Evolutionary conservation across 2,329 filamentous ascomycete species (phyloP).

Genomic region (Huntiella moniliformis): DNA sequence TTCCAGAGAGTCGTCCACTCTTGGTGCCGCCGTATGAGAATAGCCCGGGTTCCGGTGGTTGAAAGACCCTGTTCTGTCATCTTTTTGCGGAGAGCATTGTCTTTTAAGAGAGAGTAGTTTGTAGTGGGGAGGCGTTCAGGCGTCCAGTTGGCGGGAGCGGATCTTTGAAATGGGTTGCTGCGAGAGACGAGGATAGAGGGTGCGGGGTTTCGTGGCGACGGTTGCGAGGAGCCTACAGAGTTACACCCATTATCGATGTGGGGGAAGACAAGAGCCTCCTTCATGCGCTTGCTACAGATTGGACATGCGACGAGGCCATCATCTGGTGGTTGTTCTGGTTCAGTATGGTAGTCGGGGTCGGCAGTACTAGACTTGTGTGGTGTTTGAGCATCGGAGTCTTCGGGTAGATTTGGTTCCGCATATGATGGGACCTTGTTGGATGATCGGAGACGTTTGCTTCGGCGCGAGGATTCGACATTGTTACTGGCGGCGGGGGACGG

Average conservation of each 20-base stretch:
- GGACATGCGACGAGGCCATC: conserved; percentile 72
- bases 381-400: background rate
- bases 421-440: conserved; percentile 19
- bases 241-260: conserved; percentile 51
- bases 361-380: too few relatives aligned
- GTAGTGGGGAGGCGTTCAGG: conserved; percentile 54
- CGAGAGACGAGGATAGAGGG: background rate
- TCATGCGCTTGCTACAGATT: conserved; percentile 64
- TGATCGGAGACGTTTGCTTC: conserved; percentile 32
- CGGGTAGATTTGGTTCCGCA: background rate
- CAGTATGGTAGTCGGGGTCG: conserved; percentile 18
- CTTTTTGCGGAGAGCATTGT: conserved; percentile 60
- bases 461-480: conserved; percentile 17
- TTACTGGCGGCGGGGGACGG: conserved; percentile 13
- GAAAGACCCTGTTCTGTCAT: conserved; percentile 64
- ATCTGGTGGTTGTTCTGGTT: conserved; percentile 22
- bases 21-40: conserved; percentile 63
- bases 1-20: conserved; percentile 97
- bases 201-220: conserved; percentile 6
- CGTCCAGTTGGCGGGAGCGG: conserved; percentile 16
- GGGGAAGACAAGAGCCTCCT: conserved; percentile 54
- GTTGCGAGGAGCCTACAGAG: conserved; percentile 19
- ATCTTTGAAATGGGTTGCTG: conserved; percentile 14
- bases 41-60: conserved; percentile 42
- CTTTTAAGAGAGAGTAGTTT: conserved; percentile 76